phyloP scores from a whole-genome alignment of 2,329 filamentous ascomycete genomes.

The Pseudocercospora ulei region DNA sequence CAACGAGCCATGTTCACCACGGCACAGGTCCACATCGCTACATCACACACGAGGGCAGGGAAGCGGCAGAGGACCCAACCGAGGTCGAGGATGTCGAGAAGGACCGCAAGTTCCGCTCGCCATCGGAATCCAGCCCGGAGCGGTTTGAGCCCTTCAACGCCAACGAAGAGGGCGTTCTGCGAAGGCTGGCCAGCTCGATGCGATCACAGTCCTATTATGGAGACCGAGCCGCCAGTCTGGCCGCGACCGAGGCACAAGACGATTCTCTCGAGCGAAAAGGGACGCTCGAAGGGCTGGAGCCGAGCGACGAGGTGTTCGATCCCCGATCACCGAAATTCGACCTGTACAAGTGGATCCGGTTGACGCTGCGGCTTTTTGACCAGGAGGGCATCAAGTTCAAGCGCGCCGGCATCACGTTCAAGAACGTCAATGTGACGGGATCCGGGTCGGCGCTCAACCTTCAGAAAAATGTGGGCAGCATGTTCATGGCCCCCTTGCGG shows the following conservation, averaged over 20 bases:
- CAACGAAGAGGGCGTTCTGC: constrained; percentile 19
- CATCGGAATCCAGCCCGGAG: constrained; percentile 3
- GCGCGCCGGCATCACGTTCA: constrained; percentile 53
- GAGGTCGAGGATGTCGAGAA: constrained; percentile 11
- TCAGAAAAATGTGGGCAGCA: constrained; percentile 56
- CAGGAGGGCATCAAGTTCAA: constrained; percentile 48
- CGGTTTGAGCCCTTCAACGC: constrained; percentile 20
- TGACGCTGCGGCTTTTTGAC: constrained; percentile 45
- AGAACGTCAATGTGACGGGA: constrained; percentile 56
- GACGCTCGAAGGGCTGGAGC: constrained; percentile 35
- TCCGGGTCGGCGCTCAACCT: constrained; percentile 58
- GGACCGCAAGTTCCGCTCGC: constrained; percentile 15
- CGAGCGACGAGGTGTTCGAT: constrained; percentile 45
- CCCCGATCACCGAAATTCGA: constrained; percentile 46
- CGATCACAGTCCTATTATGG: constrained; percentile 23
- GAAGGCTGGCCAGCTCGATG: constrained; percentile 20
- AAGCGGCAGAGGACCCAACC: constrained; percentile 24
- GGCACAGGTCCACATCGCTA: constrained; percentile 13
- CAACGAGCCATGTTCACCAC: not conserved
- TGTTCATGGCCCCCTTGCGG: constrained; percentile 50
- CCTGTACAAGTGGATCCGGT: constrained; percentile 45
- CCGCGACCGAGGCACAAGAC: constrained; percentile 9
- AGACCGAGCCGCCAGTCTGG: constrained; percentile 12
- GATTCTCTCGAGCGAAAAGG: constrained; percentile 23
- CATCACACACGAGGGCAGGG: constrained; percentile 27